Base-by-base conservation (phyloP, 371 early-diverging fungal genomes). In the Mortierella sp. region DNA sequence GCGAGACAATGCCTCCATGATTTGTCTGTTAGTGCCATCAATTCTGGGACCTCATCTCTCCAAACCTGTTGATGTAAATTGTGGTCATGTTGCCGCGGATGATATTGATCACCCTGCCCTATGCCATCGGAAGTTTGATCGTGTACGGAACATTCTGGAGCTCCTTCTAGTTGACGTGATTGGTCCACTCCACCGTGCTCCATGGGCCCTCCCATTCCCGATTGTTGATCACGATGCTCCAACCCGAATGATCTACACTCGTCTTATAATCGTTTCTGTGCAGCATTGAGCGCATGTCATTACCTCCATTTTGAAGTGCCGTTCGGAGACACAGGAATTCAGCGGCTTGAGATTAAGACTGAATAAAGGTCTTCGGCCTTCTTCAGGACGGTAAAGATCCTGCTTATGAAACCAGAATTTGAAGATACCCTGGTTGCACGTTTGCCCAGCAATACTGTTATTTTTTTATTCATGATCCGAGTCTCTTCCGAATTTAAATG, bases 31-130 rank as follows among this genome's bases (percentile, higher is more conserved):
- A 63, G 45, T 22, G 40, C 43, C 63, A 70, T 50, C 0, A 63
- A 48, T 21, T 3, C 43, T 22, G 53, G 58, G 70, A 63, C 32
- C 64, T 47, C 5, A 64, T 70, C 21, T 64, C 70, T 8, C 70
- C 70, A 33, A 70, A 70, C 32, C 57, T 70, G 70, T 70, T 70
- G 66, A 63, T 50, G 5, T 69, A 63, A 10, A 58, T 58, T 2
- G 58, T 58, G 4, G 58, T 58, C 1, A 19, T 58, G 58, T 58
- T 58, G 58, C 33, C 58, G 58, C 58, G 33, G 3, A 58, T 33
- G 33, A 58, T 22, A 33, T 58, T 58, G 33, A 58, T 11, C 58
- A 58, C 33, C 33, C 33, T 24, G 7, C 58, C 58, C 19, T 58
- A 33, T 3, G 16, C 9, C 13, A 19, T 6, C 4, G 58, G 58